A percentile compares a stretch with the other conserved stretches of the same genome.
These are phyloP conservation scores for Macrophomina pseudophaseolina DNA, from an alignment of 2,329 filamentous ascomycete genomes.

Conservation along the genomic window DNA sequence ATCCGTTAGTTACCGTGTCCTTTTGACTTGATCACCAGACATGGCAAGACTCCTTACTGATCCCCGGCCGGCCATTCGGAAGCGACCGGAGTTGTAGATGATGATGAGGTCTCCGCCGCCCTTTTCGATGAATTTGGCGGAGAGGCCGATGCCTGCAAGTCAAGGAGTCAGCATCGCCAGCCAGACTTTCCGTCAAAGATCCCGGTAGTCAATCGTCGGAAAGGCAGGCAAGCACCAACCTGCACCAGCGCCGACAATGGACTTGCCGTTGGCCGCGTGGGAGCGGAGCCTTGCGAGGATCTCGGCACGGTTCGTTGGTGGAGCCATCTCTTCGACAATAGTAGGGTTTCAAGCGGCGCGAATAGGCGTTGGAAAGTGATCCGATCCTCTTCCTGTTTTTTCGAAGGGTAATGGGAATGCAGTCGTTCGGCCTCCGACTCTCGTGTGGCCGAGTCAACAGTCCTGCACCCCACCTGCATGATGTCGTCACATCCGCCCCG, in stretches of 20 bases:
- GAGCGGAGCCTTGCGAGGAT: slow-evolving; percentile 62
- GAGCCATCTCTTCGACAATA: slow-evolving; percentile 53
- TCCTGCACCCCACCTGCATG: slow-evolving; percentile 15
- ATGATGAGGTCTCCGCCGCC: slow-evolving; percentile 73
- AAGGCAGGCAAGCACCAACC: slow-evolving; percentile 36
- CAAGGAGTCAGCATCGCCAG: not conserved
- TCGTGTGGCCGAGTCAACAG: slow-evolving; percentile 3
- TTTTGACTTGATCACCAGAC: not conserved
- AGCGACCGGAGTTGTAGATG: slow-evolving; percentile 74
- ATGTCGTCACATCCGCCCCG: slow-evolving; percentile 21
- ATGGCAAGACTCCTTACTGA: slow-evolving; percentile 43
- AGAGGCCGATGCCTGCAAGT: slow-evolving; percentile 66
- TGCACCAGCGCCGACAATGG: slow-evolving; percentile 72
- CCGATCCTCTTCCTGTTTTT: not conserved
- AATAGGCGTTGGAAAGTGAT: not conserved
- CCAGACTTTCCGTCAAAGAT: not conserved
- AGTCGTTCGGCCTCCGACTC: slow-evolving; percentile 5
- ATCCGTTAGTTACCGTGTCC: not conserved
- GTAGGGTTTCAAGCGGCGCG: slow-evolving; percentile 14
- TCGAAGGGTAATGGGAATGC: not conserved
- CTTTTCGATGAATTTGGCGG: slow-evolving; percentile 71
- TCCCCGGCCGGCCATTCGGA: slow-evolving; percentile 73
- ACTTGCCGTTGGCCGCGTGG: slow-evolving; percentile 60
- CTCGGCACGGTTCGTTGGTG: slow-evolving; percentile 61
- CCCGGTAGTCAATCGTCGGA: not conserved